A percentile compares a stretch with the other conserved stretches of the same genome.
phyloP scores from a whole-genome alignment of 2,329 filamentous ascomycete species.

The Xenosphaeropsis pyriputrescens region DNA sequence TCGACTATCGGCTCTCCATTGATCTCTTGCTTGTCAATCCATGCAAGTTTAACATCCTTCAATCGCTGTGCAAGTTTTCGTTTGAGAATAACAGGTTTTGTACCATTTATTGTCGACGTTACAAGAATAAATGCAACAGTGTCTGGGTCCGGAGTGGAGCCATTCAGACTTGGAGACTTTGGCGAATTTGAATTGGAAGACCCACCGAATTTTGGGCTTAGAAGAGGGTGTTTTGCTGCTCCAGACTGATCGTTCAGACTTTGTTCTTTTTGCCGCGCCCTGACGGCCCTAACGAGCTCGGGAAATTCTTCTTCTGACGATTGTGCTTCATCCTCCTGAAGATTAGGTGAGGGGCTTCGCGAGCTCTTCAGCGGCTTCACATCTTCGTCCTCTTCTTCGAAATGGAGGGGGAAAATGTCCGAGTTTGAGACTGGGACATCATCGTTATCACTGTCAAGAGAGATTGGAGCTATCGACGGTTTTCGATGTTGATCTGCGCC shows the following conservation, averaged over 20 bases:
- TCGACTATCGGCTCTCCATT: conserved; percentile 19
- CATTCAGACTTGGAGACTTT: background rate
- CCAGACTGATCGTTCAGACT: no score
- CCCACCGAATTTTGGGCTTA: no score
- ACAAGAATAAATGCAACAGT: conserved; percentile 50
- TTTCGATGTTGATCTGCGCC: no score
- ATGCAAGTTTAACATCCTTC: conserved; percentile 50
- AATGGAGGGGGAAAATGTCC: background rate
- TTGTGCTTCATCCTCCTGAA: conserved; percentile 6
- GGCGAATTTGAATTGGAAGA: background rate
- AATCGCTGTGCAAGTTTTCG: conserved; percentile 55
- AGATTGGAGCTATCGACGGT: no score
- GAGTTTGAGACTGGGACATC: conserved; percentile 1
- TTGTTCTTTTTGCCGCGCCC: conserved; percentile 6
- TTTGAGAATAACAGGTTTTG: conserved; percentile 45
- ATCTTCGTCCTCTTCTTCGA: background rate
- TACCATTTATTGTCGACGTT: conserved; percentile 46
- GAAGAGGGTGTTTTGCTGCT: no score
- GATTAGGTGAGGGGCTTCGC: background rate
- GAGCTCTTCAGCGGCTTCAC: background rate
- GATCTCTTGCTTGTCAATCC: conserved; percentile 49
- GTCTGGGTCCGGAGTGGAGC: conserved; percentile 18
- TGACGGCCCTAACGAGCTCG: conserved; percentile 13
- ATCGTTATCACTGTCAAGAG: conserved; percentile 5
- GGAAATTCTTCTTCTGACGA: conserved; percentile 16